Evolutionary conservation across 805 yeast genomes (phyloP).

Genomic region (Metschnikowia reukaufii): DNA sequence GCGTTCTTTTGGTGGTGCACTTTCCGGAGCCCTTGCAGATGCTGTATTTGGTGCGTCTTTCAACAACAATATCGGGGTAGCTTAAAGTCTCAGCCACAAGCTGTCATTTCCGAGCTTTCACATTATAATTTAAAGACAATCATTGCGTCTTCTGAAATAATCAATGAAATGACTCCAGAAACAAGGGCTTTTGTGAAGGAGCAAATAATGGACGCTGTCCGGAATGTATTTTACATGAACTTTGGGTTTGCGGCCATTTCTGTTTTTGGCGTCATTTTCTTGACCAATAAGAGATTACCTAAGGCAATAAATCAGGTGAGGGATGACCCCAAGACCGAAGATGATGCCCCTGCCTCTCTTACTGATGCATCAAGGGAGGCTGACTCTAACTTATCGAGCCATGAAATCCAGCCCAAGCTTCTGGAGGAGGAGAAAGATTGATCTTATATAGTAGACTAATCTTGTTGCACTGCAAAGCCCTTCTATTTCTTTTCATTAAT

Average conservation of each 20-base stretch:
- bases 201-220: conserved; percentile 38
- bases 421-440: no score
- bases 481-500: no score
- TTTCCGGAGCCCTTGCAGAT: conserved; percentile 45
- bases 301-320: conserved; percentile 15
- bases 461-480: no score
- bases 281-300: conserved; percentile 46
- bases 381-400: not conserved
- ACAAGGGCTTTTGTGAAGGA: conserved; percentile 25
- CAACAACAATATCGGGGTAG: conserved; percentile 15
- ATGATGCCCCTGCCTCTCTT: not conserved
- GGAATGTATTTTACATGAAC: conserved; percentile 41
- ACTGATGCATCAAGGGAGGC: conserved; percentile 3
- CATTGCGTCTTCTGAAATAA: conserved; percentile 15
- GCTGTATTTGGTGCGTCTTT: conserved; percentile 36
- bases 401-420: not conserved
- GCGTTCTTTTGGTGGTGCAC: conserved; percentile 47
- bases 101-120: conserved; percentile 22
- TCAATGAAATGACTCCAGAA: conserved; percentile 18
- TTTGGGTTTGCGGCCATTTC: conserved; percentile 36
- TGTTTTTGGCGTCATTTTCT: conserved; percentile 33
- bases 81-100: conserved; percentile 15
- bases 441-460: no score
- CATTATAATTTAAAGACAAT: conserved; percentile 18
- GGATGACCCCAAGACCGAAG: conserved; percentile 7